Evolutionary conservation across 1,284 basidiomycete species (phyloP).

Genomic region (Tilletia caries): DNA sequence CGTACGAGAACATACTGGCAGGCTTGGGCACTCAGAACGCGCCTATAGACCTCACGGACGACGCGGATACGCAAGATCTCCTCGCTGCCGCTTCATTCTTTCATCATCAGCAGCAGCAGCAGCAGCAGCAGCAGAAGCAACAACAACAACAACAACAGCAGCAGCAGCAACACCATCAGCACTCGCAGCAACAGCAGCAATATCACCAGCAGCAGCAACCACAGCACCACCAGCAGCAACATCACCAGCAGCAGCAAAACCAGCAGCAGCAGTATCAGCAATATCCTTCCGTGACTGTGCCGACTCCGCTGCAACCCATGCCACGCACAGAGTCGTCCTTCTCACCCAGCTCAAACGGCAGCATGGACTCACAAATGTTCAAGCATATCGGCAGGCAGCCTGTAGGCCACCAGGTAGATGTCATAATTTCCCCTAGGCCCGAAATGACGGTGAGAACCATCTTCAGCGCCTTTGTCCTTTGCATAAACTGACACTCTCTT

Average conservation of each 20-base stretch:
- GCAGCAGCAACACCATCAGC: neutral
- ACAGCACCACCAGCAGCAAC: neutral
- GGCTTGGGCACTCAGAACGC: constrained; percentile 5
- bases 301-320: no score
- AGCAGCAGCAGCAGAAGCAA: neutral
- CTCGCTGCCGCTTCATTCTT: neutral
- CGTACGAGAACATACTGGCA: no score
- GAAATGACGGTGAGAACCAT: neutral
- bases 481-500: neutral
- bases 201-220: neutral
- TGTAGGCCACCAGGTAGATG: neutral
- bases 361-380: neutral
- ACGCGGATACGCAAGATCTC: neutral
- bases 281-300: neutral
- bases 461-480: no score
- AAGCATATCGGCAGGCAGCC: neutral
- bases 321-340: no score
- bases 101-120: neutral
- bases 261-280: neutral
- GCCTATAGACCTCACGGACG: constrained; percentile 1
- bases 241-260: neutral
- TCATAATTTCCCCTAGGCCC: neutral
- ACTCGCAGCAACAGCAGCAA: neutral
- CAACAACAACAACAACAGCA: neutral
- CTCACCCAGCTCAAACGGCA: neutral